Evolutionary conservation across 192 early-diverging fungal genomes (phyloP), one percentile per base, ranked within the genome.

Genomic region (Entomortierella beljakovae): DNA sequence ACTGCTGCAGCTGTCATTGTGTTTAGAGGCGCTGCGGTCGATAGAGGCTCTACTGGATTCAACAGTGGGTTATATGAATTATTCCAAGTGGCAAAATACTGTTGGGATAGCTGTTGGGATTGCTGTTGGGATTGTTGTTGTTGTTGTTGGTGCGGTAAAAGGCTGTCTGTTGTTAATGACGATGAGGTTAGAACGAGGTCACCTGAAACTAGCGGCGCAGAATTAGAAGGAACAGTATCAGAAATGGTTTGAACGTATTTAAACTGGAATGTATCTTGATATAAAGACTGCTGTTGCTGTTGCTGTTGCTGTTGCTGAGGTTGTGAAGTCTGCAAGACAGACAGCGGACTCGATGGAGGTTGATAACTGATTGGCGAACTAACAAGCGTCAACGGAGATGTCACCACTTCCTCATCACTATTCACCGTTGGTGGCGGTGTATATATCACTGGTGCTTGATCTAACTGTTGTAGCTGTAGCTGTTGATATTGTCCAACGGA

Each of bases 351-450:
- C 5, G 51, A 13, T n/a, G 65, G 65, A 0, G 64, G 50, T 37
- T 76, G 73, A 37, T 53, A 57, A 15, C 59, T 68, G 34, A 57
- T 38, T 15, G 73, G 73, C 3, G 73, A 76, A 31, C 58, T 68
- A 23, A 76, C 73, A 63, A 68, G 63, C 22, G 23, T 40, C 33
- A 50, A 49, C 1, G 35, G 8, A 22, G 52, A 34, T 6, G 23
- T 15, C 20, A 37, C 26, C 6, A 8, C 28, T 13, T 64, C 62
- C 49, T 64, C 50, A 37, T 22, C 50, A 26, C 1, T 38, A 49
- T 4, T 9, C 37, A 11, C 43, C 15, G 43, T 20, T 23, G 25
- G 33, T 10, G 58, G 23, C 1, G n/a, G 38, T 60, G n/a, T n/a
- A 43, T 43, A 43, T 33, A 56, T 53, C 23, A 56, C 55, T 26